A percentile compares a stretch with the other conserved stretches of the same genome.
Evolutionary conservation across 441 rosid species (phyloP).

Genomic region (Adansonia rubrostipa): DNA sequence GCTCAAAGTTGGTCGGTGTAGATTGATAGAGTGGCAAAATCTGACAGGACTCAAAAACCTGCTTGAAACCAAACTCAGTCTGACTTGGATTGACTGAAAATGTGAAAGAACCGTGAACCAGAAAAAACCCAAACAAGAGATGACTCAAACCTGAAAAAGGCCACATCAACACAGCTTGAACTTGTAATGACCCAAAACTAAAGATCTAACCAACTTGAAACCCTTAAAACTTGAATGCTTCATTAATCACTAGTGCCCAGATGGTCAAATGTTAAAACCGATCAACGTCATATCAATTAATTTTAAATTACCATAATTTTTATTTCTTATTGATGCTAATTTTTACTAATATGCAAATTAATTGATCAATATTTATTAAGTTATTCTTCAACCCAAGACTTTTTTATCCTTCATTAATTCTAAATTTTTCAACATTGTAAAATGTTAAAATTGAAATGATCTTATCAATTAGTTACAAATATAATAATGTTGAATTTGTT

Average conservation of each 20-base stretch:
- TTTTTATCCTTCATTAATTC: not conserved
- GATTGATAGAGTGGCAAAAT: conserved; percentile 6
- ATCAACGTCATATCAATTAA: not conserved
- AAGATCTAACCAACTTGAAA: not conserved
- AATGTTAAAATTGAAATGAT: not conserved
- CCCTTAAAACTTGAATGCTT: conserved; percentile 3
- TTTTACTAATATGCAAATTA: not conserved
- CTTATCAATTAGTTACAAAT: not conserved
- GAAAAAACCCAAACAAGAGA: not conserved
- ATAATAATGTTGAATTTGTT: not conserved
- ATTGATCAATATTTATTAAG: not conserved
- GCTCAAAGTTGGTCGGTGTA: conserved; percentile 5
- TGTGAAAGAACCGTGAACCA: not conserved
- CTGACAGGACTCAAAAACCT: not conserved
- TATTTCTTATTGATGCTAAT: not conserved
- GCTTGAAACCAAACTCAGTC: not conserved
- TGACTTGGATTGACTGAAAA: not conserved
- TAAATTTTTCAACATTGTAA: not conserved
- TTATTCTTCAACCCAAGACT: not conserved
- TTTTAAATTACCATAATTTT: not conserved
- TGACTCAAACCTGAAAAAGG: not conserved
- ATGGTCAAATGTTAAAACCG: not conserved
- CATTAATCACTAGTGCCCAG: not conserved
- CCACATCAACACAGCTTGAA: not conserved
- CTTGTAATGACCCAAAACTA: not conserved